phyloP scores from a whole-genome alignment of 2,329 filamentous ascomycete species.

The Verticillium longisporum region DNA sequence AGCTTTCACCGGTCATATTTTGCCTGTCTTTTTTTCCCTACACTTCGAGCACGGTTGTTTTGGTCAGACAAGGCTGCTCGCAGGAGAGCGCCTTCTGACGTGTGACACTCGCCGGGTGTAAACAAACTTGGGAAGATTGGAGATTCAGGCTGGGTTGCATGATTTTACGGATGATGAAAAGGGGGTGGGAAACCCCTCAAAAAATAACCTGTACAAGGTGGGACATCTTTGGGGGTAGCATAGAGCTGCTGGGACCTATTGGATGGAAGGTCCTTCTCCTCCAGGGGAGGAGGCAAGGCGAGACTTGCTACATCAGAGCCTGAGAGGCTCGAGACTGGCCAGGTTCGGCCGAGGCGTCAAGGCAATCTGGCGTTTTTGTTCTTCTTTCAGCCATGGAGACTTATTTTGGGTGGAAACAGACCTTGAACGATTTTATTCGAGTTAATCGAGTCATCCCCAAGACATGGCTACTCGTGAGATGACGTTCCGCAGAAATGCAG shows the following conservation, averaged over 20 bases:
- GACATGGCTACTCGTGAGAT: too few species aligned
- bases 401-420: neutral
- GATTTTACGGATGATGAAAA: conserved; percentile 12
- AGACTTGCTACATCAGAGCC: neutral
- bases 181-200: neutral
- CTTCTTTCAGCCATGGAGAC: neutral
- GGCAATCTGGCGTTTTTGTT: neutral
- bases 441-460: neutral
- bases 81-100: conserved; percentile 2
- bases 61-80: neutral
- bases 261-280: neutral
- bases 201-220: neutral
- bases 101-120: neutral
- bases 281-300: neutral
- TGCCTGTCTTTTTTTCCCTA: conserved; percentile 3
- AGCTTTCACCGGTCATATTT: neutral
- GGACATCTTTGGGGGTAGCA: neutral
- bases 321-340: neutral
- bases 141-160: neutral
- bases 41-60: neutral
- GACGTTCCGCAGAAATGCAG: too few species aligned
- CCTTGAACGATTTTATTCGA: neutral
- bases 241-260: neutral
- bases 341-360: neutral
- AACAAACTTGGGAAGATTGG: neutral